phyloP scores from a whole-genome alignment of 2,329 filamentous ascomycete genomes.

The Cercospora brassicicola region DNA sequence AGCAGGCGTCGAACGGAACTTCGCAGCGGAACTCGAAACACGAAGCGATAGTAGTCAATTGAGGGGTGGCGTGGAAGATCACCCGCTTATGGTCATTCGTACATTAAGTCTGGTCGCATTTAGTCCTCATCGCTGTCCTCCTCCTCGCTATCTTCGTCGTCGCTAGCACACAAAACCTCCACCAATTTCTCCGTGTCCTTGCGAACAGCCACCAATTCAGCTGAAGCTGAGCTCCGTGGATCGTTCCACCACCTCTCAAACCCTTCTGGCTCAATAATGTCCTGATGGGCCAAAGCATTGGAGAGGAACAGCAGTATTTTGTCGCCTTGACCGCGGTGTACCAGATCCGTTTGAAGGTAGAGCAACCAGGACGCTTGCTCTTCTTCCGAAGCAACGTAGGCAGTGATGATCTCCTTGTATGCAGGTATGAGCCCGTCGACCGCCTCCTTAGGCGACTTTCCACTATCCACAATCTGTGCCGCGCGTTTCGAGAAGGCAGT shows the following conservation, averaged over 20 bases:
- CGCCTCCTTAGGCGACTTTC: constrained; percentile 42
- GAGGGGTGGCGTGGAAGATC: constrained; percentile 3
- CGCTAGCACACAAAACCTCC: constrained; percentile 74
- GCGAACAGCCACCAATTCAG: constrained; percentile 69
- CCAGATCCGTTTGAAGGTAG: constrained; percentile 76
- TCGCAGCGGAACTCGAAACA: background rate
- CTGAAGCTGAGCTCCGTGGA: constrained; percentile 64
- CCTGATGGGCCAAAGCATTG: constrained; percentile 81
- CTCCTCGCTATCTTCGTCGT: constrained; percentile 65
- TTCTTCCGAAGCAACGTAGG: constrained; percentile 54
- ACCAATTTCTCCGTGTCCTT: constrained; percentile 75
- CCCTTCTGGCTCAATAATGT: constrained; percentile 85
- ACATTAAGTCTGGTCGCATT: constrained; percentile 8
- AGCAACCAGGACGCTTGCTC: constrained; percentile 86
- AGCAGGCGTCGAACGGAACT: background rate
- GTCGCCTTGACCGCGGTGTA: constrained; percentile 63
- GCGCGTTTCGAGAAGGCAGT: constrained; percentile 81
- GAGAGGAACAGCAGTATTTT: constrained; percentile 72
- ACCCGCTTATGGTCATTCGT: constrained; percentile 10
- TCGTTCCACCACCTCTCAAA: constrained; percentile 88
- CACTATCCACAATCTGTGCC: constrained; percentile 63
- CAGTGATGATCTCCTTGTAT: constrained; percentile 61
- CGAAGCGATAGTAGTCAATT: background rate
- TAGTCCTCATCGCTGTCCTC: constrained; percentile 26
- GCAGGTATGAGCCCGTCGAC: constrained; percentile 46